phyloP scores from a whole-genome alignment of 257 asterid species.

The Solanum corneliomulleri region DNA sequence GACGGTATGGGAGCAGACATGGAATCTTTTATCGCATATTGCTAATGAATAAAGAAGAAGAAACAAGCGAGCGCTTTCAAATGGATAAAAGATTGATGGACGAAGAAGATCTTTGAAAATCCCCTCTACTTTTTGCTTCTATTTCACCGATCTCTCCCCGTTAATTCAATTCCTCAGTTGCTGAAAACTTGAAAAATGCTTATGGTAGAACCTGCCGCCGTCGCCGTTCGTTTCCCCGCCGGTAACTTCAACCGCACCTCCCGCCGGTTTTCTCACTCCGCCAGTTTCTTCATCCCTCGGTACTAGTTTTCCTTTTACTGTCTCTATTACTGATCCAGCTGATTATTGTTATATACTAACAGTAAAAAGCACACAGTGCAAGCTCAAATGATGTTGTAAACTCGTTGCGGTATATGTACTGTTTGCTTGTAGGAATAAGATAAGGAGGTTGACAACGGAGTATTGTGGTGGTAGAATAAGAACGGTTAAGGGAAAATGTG shows the following conservation, averaged over 20 bases:
- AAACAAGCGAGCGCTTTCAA: neutral
- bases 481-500: constrained; percentile 9
- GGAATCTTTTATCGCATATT: neutral
- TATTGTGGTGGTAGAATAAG: constrained; percentile 16
- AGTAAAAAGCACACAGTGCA: neutral
- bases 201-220: constrained; percentile 53
- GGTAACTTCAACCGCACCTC: constrained; percentile 23
- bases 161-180: neutral
- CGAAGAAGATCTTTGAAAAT: neutral
- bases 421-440: constrained; percentile 17
- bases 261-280: neutral
- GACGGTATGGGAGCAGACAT: neutral
- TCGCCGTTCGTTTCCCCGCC: constrained; percentile 37
- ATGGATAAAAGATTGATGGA: constrained; percentile 9
- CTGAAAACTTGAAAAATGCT: constrained; percentile 29
- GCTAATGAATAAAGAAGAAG: neutral
- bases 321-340: neutral
- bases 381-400: neutral
- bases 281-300: constrained; percentile 39
- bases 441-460: constrained; percentile 7
- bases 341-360: neutral
- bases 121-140: neutral
- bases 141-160: neutral
- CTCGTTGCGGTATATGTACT: neutral
- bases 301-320: neutral